These are phyloP conservation scores for Boletus tylopilopsis DNA, from an alignment of 768 basidiomycete genomes.

Conservation along the genomic window DNA sequence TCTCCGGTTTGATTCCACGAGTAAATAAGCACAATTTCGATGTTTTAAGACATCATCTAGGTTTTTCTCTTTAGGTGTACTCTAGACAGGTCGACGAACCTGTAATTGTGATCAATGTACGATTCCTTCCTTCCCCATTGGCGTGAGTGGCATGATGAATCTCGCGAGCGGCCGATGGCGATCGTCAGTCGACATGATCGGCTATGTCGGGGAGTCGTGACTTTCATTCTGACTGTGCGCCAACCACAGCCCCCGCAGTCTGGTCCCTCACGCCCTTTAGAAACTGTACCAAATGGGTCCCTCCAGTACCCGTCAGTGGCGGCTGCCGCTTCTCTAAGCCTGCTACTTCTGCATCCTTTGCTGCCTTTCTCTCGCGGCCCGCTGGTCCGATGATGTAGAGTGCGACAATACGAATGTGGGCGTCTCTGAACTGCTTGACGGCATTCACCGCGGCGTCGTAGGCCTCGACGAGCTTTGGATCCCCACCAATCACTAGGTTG, in stretches of 20 bases:
- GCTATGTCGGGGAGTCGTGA: too few species aligned
- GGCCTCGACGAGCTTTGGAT: conserved; percentile 40
- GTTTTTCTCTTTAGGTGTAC: too few species aligned
- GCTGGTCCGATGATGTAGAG: conserved; percentile 77
- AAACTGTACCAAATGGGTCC: conserved; percentile 74
- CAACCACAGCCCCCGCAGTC: conserved; percentile 46
- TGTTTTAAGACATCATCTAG: too few species aligned
- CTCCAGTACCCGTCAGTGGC: conserved; percentile 69
- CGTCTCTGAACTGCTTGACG: conserved; percentile 70
- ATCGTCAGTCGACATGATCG: too few species aligned
- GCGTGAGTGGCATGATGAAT: too few species aligned
- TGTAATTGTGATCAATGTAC: too few species aligned
- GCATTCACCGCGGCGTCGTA: conserved; percentile 65
- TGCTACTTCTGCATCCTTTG: conserved; percentile 2
- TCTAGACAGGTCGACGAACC: too few species aligned
- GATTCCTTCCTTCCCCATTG: too few species aligned
- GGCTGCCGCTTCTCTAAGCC: conserved; percentile 21
- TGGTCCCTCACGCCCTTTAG: conserved; percentile 68
- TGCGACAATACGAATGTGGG: conserved; percentile 72
- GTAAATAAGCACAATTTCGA: too few species aligned
- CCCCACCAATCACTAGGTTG: conserved; percentile 38
- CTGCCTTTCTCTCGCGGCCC: conserved; percentile 12
- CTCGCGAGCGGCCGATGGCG: too few species aligned
- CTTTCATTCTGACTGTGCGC: not conserved
- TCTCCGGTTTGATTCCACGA: too few species aligned